Conservation (phyloP, 495 filamentous ascomycete genomes). For the Penicillium daleae region DNA sequence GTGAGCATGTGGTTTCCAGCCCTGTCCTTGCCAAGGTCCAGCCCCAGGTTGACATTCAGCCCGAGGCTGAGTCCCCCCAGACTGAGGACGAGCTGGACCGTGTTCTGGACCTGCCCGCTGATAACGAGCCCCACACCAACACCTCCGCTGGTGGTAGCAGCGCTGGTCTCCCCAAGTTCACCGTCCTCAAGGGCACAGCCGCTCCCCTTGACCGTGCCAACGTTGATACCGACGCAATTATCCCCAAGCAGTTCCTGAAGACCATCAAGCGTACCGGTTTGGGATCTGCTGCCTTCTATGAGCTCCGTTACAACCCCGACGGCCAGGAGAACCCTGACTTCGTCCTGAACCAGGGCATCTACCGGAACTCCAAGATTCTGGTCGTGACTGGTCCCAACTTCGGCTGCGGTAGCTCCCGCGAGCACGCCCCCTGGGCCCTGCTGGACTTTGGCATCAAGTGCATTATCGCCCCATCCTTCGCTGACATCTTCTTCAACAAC, state of each 20-base stretch:
- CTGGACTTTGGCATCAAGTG: constrained; percentile 95
- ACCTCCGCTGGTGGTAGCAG: constrained; percentile 51
- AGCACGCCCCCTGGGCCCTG: constrained; percentile 97
- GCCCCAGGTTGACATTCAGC: constrained; percentile 58
- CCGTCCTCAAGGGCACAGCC: constrained; percentile 79
- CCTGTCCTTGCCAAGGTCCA: constrained; percentile 60
- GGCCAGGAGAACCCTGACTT: constrained; percentile 78
- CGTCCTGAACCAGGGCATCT: constrained; percentile 88
- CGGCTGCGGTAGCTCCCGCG: constrained; percentile 89
- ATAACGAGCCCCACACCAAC: constrained; percentile 65
- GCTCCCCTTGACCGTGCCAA: constrained; percentile 88
- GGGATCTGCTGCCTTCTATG: constrained; percentile 83
- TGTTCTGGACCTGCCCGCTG: constrained; percentile 75
- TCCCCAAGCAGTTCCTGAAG: constrained; percentile 98
- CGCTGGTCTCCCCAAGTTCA: constrained; percentile 80
- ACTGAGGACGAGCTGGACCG: constrained; percentile 77
- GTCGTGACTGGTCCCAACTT: constrained; percentile 95
- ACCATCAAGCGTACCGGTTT: constrained; percentile 98
- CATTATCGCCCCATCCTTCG: constrained; percentile 89
- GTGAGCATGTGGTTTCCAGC: constrained; percentile 69
- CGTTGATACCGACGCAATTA: constrained; percentile 97
- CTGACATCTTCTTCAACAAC: constrained; percentile 99
- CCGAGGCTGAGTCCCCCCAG: constrained; percentile 71
- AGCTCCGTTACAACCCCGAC: constrained; percentile 75
- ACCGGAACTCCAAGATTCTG: constrained; percentile 83